Evolutionary conservation across 2,329 filamentous ascomycete genomes (phyloP), one percentile per base, ranked within the genome.

Genomic region (Colletotrichum sidae): DNA sequence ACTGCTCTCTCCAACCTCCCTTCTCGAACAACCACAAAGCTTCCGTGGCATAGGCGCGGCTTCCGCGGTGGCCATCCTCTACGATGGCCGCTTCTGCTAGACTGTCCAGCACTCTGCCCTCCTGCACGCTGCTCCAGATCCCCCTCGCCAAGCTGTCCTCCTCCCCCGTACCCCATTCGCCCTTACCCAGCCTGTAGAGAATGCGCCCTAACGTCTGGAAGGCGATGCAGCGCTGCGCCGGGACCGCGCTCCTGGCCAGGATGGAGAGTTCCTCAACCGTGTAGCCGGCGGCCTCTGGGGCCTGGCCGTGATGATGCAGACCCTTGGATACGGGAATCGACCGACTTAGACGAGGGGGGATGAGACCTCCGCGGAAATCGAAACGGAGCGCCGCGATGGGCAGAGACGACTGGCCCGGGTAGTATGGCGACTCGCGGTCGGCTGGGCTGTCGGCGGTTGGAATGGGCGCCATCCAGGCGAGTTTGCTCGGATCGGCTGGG

Each of bases 271-370:
- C 96, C 0, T 89, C 88, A 37, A 99, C 87, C 0, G 96, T 98
- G 78, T 99, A 99, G 0, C 96, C 96, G 0, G 96, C 96, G 1
- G 94, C 93, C 77, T 97, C 93, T 13, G 96, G 96, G 2, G 95
- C 94, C 64, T 94, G 89, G 68, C 92, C 94, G 76, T 99, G 96
- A 77, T 99, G 95, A 77, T 99, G 96, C 12, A 99, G 84, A 0
- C 96, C 96, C 65, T 90, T 87, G 11, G 88, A 90, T 1, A 88
- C 88, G 6, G 95, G 92, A 34, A 98, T 89, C 2, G 86, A 83
- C 60, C 94, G 85, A 34, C 93, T 89, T 39, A 88, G 86, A 53
- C 88, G 85, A 0, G 96, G 96, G 0, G 95, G 88, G 11, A 99
- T 84, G 3, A 99, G 84, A 0, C 86, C 85, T 67, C 95, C 96